A percentile compares a stretch with the other conserved stretches of the same genome.
phyloP scores from a whole-genome alignment of 176 grass and related monocot genomes.

The Aegilops sharonensis region DNA sequence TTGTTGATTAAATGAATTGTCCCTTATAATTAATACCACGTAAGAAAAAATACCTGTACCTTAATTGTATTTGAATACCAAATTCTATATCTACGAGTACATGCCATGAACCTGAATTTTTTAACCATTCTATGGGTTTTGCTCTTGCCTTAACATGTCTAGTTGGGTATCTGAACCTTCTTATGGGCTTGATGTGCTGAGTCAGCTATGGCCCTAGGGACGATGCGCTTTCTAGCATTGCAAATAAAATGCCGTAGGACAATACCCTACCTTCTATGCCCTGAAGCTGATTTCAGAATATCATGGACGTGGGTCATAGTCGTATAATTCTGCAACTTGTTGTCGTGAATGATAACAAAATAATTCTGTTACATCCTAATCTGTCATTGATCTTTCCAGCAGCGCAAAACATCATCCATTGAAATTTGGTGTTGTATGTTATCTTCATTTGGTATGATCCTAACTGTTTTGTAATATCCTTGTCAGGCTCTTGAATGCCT shows the following conservation, averaged over 20 bases:
- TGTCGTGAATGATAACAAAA: constrained; percentile 7
- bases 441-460: not conserved
- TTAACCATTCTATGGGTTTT: not conserved
- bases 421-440: not conserved
- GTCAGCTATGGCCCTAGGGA: not conserved
- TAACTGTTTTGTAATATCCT: constrained; percentile 23
- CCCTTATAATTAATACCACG: not conserved
- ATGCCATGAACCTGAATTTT: not conserved
- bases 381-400: not conserved
- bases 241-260: not conserved
- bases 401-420: not conserved
- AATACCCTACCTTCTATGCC: not conserved
- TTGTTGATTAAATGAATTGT: constrained; percentile 1
- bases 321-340: not conserved
- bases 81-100: not conserved
- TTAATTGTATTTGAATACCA: not conserved
- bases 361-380: not conserved
- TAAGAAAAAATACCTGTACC: not conserved
- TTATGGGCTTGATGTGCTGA: not conserved
- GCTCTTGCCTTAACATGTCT: not conserved
- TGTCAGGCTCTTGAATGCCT: constrained; percentile 93
- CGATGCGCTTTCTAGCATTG: not conserved
- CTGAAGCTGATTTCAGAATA: constrained; percentile 2
- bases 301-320: not conserved
- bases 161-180: constrained; percentile 12